Base-by-base conservation (phyloP, 78 protist genomes). In the Speleostelium caveatum region DNA sequence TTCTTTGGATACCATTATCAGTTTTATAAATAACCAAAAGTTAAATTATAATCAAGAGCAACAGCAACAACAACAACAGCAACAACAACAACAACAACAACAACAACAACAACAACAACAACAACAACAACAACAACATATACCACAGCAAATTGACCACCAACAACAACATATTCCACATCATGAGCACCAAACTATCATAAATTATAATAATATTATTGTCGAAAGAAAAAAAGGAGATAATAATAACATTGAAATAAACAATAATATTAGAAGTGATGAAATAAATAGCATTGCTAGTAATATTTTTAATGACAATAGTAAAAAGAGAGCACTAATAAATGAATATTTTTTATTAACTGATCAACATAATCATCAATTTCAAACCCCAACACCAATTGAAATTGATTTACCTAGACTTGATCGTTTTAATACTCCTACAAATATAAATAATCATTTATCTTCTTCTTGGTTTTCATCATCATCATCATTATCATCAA, bases 11-110 rank as follows among this genome's bases (percentile, higher is more conserved):
- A 3, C 26, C n/a, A 28, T 71, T 17, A 26, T 32, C 26, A 38
- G 51, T 1, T 71, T n/a, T 71, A 71, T 71, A 32, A 71, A 51
- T 32, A 71, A 51, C n/a, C 63, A 71, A 71, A 71, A 51, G 26
- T 16, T 58, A 58, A 24, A 38, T 38, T 16, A 16, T 14, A 33
- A 28, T 26, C 21, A 68, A 42, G 10, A 67, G 24, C 39, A 61
- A 30, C 19, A 61, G 36, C 36, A 61, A 61, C 36, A 61, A 30
- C 36, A 61, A 30, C 19, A 61, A 30, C 19, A 3, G 4, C 5
- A 61, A 61, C 63, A 58, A 19, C 16, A 58, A n/a, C 7, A 6
- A 58, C 16, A 19, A 58, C 16, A 58, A 5, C 63, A 14, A 6
- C 17, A 58, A 58, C 16, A 58, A 58, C 16, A 58, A 58, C 16